phyloP scores from a whole-genome alignment of 2,329 filamentous ascomycete species.

The Didymellaceae sp. region DNA sequence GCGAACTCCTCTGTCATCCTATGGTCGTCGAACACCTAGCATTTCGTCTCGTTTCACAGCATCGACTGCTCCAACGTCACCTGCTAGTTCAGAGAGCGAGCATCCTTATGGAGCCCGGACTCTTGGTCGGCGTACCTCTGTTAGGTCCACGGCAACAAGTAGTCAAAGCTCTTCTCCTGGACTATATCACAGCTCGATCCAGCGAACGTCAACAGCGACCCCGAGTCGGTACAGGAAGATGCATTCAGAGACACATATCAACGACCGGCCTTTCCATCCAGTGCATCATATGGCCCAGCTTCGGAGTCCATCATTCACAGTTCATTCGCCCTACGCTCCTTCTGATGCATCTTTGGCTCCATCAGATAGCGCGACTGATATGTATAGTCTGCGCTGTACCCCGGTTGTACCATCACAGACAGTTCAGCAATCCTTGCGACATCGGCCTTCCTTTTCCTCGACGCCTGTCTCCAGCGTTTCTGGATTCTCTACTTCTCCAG shows the following conservation, averaged over 20 bases:
- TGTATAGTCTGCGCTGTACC: not conserved
- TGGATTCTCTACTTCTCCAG: not conserved
- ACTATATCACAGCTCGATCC: not conserved
- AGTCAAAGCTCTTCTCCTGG: not conserved
- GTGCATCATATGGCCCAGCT: not conserved
- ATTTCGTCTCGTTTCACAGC: not conserved
- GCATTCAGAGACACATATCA: not conserved
- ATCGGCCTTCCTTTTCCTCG: not conserved
- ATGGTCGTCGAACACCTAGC: not conserved
- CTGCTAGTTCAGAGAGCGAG: not conserved
- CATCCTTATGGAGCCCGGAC: not conserved
- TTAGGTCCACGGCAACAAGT: not conserved
- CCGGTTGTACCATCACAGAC: not conserved
- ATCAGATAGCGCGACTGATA: not conserved
- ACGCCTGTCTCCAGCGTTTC: not conserved
- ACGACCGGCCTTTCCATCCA: not conserved
- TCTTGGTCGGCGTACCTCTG: not conserved
- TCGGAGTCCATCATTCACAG: not conserved
- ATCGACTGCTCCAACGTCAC: constrained; percentile 7
- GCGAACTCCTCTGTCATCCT: not conserved
- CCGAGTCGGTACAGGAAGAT: not conserved
- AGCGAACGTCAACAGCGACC: not conserved
- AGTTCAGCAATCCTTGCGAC: not conserved
- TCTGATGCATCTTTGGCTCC: not conserved
- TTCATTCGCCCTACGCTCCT: not conserved